Base-by-base conservation (phyloP, 176 grass and related monocot genomes). In the Oryza meridionalis region DNA sequence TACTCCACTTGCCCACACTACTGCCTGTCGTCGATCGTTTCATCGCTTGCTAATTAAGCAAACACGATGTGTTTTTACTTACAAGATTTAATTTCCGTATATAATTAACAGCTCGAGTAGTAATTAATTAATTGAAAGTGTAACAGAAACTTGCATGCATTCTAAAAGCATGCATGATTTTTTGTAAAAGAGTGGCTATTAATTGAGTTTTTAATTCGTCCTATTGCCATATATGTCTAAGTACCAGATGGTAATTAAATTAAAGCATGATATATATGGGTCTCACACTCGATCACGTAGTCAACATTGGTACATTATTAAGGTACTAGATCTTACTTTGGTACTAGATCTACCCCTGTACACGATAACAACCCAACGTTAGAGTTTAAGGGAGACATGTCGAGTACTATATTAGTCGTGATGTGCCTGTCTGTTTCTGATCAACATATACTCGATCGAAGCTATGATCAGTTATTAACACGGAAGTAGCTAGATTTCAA, bases 1-100 rank as follows among this genome's bases (percentile, higher is more conserved):
- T 53, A 84, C 63, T 67, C 61, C 62, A 25, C 43, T 75, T 50
- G 58, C 61, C 2, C 2, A 26, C 67, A 16, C 33, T 27, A 3
- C 35, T 37, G 49, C 53, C 25, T 64, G 84, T 67, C 8, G 84
- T 67, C 4, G 72, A 19, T 55, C 4, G 72, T 55, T 55, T 55
- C 17, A 55, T 55, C 51, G 7, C 51, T 49, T 12, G 46, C 46
- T 55, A 55, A 6, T 16, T 55, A 55, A 55, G 51, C 51, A 55
- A 55, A 55, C 51, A 7, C 16, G 51, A 71, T 35, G 24, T 22
- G 37, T 42, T 10, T 71, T 71, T 37, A 43, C 68, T 22, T 8
- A 19, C 9, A 72, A 5, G 51, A 55, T 55, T 35, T 35, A 31
- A 31, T 31, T 19, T 19, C 16, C 17, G 7, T 55, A 55, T 21